These are phyloP conservation scores for Stentor roeselii DNA, from an alignment of 73 alveolate species.

Conservation along the genomic window DNA sequence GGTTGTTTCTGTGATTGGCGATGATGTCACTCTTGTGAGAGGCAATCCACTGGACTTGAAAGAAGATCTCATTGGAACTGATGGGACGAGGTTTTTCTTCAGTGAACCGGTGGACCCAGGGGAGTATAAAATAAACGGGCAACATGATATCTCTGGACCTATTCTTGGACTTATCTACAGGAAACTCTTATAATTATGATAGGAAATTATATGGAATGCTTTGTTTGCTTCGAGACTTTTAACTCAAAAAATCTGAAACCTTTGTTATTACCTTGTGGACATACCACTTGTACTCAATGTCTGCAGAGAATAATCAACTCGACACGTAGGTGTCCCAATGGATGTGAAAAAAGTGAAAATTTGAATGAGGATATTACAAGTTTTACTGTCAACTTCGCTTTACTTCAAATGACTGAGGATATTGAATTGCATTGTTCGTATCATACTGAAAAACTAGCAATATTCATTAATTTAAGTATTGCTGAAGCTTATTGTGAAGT, in stretches of 20 bases:
- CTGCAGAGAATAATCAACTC: slow-evolving; percentile 56
- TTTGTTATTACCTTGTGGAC: slow-evolving; percentile 68
- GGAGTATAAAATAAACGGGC: slow-evolving; percentile 4
- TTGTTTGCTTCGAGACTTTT: neutral
- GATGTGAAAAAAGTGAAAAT: neutral
- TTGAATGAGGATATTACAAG: neutral
- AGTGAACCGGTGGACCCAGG: slow-evolving; percentile 8
- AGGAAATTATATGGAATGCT: neutral
- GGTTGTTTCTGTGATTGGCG: neutral
- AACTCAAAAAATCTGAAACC: slow-evolving; percentile 8
- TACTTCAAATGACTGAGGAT: neutral
- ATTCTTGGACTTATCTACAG: neutral
- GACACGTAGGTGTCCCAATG: neutral
- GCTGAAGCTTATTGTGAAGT: too few relatives aligned
- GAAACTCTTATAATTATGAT: neutral
- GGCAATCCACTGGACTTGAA: slow-evolving; percentile 5
- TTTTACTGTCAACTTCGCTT: neutral
- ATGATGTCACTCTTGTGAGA: neutral
- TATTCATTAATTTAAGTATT: too few relatives aligned
- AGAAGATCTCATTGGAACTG: neutral
- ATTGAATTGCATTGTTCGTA: neutral
- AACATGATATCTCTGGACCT: neutral
- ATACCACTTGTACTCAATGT: slow-evolving; percentile 68
- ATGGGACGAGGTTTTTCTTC: neutral
- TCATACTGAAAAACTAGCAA: neutral